Percentiles rank a stretch among this genome's conserved stretches.
These are phyloP conservation scores for Falciphora oryzae DNA, from an alignment of 2,329 filamentous ascomycete species.

Conservation along the genomic window DNA sequence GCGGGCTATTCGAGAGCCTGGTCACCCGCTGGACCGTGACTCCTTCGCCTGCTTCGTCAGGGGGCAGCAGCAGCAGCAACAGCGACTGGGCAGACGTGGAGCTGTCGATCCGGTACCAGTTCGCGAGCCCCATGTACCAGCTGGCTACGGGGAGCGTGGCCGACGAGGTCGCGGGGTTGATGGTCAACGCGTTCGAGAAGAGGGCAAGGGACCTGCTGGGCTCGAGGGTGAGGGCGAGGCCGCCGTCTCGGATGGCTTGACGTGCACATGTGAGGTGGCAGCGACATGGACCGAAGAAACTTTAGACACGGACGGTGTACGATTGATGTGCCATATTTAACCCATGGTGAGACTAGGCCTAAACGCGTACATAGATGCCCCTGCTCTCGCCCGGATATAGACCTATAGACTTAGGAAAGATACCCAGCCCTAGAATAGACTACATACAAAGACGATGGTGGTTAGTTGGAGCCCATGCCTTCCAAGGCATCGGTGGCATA, in stretches of 20 bases:
- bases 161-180: constrained; percentile 75
- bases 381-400: neutral
- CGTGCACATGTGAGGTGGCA: neutral
- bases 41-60: constrained; percentile 36
- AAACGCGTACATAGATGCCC: neutral
- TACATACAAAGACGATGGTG: neutral
- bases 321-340: neutral
- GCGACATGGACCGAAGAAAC: neutral
- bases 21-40: constrained; percentile 64
- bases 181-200: constrained; percentile 92
- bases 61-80: constrained; percentile 25
- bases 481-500: neutral
- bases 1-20: constrained; percentile 58
- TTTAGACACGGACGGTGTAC: neutral
- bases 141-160: constrained; percentile 76
- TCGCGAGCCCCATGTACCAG: constrained; percentile 83
- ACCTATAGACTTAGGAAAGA: neutral
- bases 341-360: neutral
- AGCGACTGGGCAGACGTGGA: constrained; percentile 62
- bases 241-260: neutral
- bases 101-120: constrained; percentile 73
- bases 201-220: constrained; percentile 54
- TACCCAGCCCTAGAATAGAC: constrained; percentile 7
- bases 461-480: neutral
- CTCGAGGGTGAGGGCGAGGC: neutral